These are phyloP conservation scores for Nothophoma quercina DNA, from an alignment of 2,329 filamentous ascomycete genomes.

Conservation along the genomic window DNA sequence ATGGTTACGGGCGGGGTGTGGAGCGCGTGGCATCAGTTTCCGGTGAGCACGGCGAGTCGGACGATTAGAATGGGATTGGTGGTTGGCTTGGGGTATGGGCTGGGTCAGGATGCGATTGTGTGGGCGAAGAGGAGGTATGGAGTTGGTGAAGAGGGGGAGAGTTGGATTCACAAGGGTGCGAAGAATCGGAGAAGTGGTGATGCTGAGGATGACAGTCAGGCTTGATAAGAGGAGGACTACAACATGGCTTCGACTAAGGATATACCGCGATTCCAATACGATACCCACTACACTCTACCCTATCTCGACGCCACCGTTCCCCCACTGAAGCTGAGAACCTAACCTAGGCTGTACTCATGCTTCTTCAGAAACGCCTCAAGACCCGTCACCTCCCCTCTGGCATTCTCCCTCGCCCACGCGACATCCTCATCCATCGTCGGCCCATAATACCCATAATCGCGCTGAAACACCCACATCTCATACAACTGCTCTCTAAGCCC, in stretches of 20 bases:
- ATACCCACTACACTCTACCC: background rate
- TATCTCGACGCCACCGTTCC: background rate
- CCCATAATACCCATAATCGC: conserved; percentile 45
- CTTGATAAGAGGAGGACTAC: background rate
- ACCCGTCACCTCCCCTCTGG: conserved; percentile 30
- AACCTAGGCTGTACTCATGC: conserved; percentile 31
- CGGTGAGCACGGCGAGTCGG: conserved; percentile 65
- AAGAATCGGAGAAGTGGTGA: conserved; percentile 35
- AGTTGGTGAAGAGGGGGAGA: conserved; percentile 37
- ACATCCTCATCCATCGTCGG: conserved; percentile 31
- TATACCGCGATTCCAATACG: background rate
- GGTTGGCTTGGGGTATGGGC: conserved; percentile 80
- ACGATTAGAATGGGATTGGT: conserved; percentile 82
- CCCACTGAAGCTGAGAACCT: background rate
- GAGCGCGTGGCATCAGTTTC: conserved; percentile 84
- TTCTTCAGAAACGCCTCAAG: conserved; percentile 41
- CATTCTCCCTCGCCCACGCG: conserved; percentile 36
- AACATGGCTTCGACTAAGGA: no score
- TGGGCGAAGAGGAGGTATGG: conserved; percentile 59
- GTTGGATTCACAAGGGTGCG: conserved; percentile 53
- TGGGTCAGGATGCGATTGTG: conserved; percentile 78
- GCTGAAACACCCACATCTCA: conserved; percentile 36
- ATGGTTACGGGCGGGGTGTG: conserved; percentile 85
- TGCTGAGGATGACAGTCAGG: background rate
- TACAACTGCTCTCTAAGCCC: conserved; percentile 26